Evolutionary conservation across 2,329 filamentous ascomycete species (phyloP).

Genomic region (Colletotrichum sp.): DNA sequence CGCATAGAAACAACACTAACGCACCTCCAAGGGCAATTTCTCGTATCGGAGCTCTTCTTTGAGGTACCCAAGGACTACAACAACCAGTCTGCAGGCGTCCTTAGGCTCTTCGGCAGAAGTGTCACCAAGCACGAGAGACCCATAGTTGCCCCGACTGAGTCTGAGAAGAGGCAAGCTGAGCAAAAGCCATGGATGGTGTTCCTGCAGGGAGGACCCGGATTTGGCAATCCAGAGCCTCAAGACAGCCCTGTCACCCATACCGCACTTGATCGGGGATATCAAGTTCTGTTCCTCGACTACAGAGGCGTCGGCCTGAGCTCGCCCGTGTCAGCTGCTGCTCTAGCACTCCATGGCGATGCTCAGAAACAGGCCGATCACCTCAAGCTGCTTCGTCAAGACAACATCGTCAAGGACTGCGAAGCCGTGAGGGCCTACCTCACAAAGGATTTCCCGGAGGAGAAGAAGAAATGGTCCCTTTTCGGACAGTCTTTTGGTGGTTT

Average conservation of each 20-base stretch:
- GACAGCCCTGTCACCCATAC: conserved; percentile 72
- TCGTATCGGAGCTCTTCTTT: conserved; percentile 84
- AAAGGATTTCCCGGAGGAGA: conserved; percentile 68
- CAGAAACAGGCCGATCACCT: conserved; percentile 80
- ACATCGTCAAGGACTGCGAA: conserved; percentile 87
- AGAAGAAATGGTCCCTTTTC: conserved; percentile 82
- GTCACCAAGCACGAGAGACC: conserved; percentile 70
- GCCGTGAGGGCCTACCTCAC: conserved; percentile 81
- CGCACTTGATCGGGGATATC: conserved; percentile 81
- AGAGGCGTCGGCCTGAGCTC: conserved; percentile 87
- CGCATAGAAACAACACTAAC: neutral
- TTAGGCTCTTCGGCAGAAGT: conserved; percentile 80
- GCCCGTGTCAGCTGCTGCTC: conserved; percentile 75
- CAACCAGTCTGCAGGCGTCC: conserved; percentile 61
- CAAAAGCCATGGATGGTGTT: conserved; percentile 70
- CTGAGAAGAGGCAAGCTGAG: conserved; percentile 35
- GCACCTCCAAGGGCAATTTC: conserved; percentile 65
- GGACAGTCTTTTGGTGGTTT: conserved; percentile 96
- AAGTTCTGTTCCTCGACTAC: conserved; percentile 87
- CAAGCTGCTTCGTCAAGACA: conserved; percentile 86
- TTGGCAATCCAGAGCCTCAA: conserved; percentile 77
- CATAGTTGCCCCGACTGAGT: conserved; percentile 51
- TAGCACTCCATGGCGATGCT: conserved; percentile 67
- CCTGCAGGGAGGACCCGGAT: conserved; percentile 86
- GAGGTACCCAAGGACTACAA: conserved; percentile 82